Base-by-base conservation (phyloP, 805 yeast species). In the Zygoascus bituminiphila region DNA sequence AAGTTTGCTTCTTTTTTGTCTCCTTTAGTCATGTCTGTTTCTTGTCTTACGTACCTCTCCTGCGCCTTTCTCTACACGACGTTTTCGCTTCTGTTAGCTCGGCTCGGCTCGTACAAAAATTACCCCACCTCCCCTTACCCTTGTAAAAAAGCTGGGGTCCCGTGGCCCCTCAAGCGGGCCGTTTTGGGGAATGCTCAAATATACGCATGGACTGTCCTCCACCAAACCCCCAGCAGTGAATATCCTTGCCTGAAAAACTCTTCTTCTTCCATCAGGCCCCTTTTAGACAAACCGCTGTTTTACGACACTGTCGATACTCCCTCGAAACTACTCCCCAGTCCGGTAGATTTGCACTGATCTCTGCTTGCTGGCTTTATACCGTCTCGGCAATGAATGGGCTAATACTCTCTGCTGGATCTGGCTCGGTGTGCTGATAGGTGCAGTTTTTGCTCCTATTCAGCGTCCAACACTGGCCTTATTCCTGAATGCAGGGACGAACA, bases 251-350 rank as follows among this genome's bases (percentile, higher is more conserved):
- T 4, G 21, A 15, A 36, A 17, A 36, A 19, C 4, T 6, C 17
- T 36, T 12, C 17, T 36, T 36, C 39, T 36, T 36, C 22, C 14
- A 9, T 9, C 20, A 36, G 22, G 39, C 39, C 39, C 22, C 22
- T 12, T 36, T 36, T 36, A 36, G 39, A 36, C 39, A 36, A 36
- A 36, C 39, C 39, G 39, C 39, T 36, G 22, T 36, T 36, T 36
- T 36, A 36, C 39, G 39, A 17, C 33, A 29, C 33, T 29, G 15
- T 29, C 8, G 33, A 29, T 12, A 12, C 15, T 12, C 33, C 33
- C 33, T 4, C 15, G 15, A 29, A 29, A 29, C 33, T 29, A 15
- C 33, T 29, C 33, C 33, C 33, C 33, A 15, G 33, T 7, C 9
- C n/a, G 33, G 33, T 29, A 29, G 33, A 29, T 29, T 29, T 29